These are phyloP conservation scores for Fraxinus pennsylvanica DNA, from an alignment of 257 asterid species.

Conservation along the genomic window DNA sequence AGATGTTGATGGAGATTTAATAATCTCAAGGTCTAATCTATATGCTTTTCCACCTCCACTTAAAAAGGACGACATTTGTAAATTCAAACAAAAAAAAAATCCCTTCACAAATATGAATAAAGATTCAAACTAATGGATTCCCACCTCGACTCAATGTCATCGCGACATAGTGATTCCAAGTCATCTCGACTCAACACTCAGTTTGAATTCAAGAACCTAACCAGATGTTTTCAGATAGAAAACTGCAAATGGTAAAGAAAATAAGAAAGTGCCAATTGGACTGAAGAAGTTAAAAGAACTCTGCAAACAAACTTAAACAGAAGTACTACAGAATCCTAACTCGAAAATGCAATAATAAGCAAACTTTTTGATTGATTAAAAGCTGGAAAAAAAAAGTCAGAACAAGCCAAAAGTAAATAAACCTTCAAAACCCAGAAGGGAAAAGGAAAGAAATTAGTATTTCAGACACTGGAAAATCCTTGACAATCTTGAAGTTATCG, in stretches of 20 bases:
- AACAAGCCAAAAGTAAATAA: neutral
- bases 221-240: neutral
- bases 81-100: too few species aligned
- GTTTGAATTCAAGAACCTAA: conserved; percentile 15
- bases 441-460: neutral
- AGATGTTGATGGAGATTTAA: conserved; percentile 70
- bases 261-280: conserved; percentile 19
- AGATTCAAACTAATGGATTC: too few species aligned
- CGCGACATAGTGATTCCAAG: neutral
- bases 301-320: too few species aligned
- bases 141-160: neutral
- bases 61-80: conserved; percentile 65
- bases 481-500: conserved; percentile 28
- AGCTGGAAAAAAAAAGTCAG: conserved; percentile 30
- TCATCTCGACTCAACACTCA: neutral
- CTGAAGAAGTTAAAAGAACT: neutral
- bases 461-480: neutral
- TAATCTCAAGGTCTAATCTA: conserved; percentile 58
- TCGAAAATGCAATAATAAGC: conserved; percentile 26
- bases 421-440: conserved; percentile 20
- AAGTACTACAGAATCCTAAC: conserved; percentile 38
- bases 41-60: conserved; percentile 78
- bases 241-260: neutral
- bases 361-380: conserved; percentile 17
- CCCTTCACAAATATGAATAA: too few species aligned